Conservation (phyloP, 768 basidiomycete genomes). For the Russula dissimulans region DNA sequence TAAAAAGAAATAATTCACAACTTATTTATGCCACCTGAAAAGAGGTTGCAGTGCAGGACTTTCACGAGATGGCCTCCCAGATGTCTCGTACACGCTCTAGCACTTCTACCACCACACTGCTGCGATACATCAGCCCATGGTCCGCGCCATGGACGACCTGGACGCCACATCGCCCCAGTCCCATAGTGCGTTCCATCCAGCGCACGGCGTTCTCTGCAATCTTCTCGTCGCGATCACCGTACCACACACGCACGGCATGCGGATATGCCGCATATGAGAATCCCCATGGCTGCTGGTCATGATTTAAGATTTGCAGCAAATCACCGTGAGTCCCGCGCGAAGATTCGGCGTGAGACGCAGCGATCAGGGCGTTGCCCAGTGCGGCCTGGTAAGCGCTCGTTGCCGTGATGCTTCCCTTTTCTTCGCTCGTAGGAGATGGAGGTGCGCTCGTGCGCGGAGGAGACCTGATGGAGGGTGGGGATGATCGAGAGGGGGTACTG, state of each 20-base stretch:
- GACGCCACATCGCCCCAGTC: slow-evolving; percentile 62
- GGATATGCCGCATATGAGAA: slow-evolving; percentile 79
- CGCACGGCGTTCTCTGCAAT: slow-evolving; percentile 85
- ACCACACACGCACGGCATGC: slow-evolving; percentile 78
- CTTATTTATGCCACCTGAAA: background rate
- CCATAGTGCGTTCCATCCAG: slow-evolving; percentile 88
- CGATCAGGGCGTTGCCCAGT: slow-evolving; percentile 83
- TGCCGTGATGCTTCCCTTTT: slow-evolving; percentile 22
- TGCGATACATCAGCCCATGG: slow-evolving; percentile 90
- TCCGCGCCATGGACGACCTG: slow-evolving; percentile 82
- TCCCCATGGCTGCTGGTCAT: slow-evolving; percentile 82
- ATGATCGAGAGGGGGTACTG: slow-evolving; percentile 22
- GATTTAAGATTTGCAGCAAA: slow-evolving; percentile 85
- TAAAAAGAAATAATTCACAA: background rate
- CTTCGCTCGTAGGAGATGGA: slow-evolving; percentile 25
- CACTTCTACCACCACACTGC: slow-evolving; percentile 77
- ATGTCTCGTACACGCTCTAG: slow-evolving; percentile 57
- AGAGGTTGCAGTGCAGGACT: background rate
- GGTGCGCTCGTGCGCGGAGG: slow-evolving; percentile 38
- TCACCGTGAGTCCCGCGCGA: slow-evolving; percentile 87
- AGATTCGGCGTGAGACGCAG: slow-evolving; percentile 92
- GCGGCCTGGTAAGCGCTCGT: slow-evolving; percentile 49
- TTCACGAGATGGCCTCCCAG: slow-evolving; percentile 23
- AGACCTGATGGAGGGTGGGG: slow-evolving; percentile 41
- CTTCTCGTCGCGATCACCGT: slow-evolving; percentile 88